A percentile compares a stretch with the other conserved stretches of the same genome.
These are phyloP conservation scores for Fusarium sp. DNA, from an alignment of 2,329 filamentous ascomycete species.

Conservation along the genomic window DNA sequence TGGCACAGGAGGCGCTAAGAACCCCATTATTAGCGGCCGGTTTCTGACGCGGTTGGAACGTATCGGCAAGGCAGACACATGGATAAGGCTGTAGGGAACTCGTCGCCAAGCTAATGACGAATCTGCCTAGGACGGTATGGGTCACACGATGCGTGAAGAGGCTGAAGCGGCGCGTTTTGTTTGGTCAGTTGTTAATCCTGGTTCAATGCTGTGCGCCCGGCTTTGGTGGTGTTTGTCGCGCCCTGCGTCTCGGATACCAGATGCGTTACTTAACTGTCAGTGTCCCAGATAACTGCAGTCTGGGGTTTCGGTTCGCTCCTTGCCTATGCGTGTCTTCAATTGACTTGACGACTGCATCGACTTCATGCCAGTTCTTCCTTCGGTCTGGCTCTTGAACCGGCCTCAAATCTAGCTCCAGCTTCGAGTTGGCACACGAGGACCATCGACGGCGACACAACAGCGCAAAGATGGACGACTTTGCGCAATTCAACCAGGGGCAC, in stretches of 20 bases:
- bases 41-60: slow-evolving; percentile 20
- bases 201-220: slow-evolving; percentile 36
- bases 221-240: slow-evolving; percentile 30
- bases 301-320: not conserved
- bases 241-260: slow-evolving; percentile 14
- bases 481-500: slow-evolving; percentile 28
- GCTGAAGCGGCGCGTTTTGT: slow-evolving; percentile 14
- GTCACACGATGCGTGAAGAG: slow-evolving; percentile 36
- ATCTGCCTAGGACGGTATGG: slow-evolving; percentile 24
- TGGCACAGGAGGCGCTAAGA: slow-evolving; percentile 32
- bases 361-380: slow-evolving; percentile 17
- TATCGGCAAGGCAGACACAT: slow-evolving; percentile 37
- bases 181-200: slow-evolving; percentile 15
- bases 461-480: slow-evolving; percentile 47
- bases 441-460: not conserved
- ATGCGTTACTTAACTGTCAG: slow-evolving; percentile 43
- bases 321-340: slow-evolving; percentile 7
- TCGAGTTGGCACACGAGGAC: not conserved
- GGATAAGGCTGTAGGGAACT: slow-evolving; percentile 29
- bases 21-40: slow-evolving; percentile 17
- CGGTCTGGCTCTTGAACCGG: slow-evolving; percentile 3
- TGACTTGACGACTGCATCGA: not conserved
- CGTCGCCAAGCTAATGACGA: slow-evolving; percentile 10
- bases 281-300: slow-evolving; percentile 21
- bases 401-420: not conserved